These are phyloP conservation scores for Talaromyces sp. DNA, from an alignment of 2,329 filamentous ascomycete genomes.

Conservation along the genomic window DNA sequence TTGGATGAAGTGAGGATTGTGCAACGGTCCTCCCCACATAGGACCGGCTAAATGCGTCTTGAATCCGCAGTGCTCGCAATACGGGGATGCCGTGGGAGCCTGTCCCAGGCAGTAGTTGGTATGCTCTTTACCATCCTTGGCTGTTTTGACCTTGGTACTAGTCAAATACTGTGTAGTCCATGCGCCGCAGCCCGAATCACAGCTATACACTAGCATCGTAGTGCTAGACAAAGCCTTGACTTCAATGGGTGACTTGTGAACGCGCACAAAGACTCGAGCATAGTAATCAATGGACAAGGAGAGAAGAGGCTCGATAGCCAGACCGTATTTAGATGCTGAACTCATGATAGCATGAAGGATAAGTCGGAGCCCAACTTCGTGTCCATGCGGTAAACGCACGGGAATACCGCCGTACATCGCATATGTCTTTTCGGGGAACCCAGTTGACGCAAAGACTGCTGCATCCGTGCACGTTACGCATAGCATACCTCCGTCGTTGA, in stretches of 20 bases:
- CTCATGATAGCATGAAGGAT: slow-evolving; percentile 79
- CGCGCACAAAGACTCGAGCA: slow-evolving; percentile 78
- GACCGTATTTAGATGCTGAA: slow-evolving; percentile 77
- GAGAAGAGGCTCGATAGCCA: slow-evolving; percentile 84
- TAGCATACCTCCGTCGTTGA: slow-evolving; percentile 83
- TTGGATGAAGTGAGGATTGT: slow-evolving; percentile 78
- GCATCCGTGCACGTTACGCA: slow-evolving; percentile 97
- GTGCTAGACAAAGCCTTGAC: slow-evolving; percentile 90
- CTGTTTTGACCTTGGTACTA: slow-evolving; percentile 61
- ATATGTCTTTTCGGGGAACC: slow-evolving; percentile 91
- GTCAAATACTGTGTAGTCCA: slow-evolving; percentile 81
- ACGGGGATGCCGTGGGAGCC: slow-evolving; percentile 62
- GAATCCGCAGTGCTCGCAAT: slow-evolving; percentile 78
- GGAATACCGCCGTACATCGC: slow-evolving; percentile 90
- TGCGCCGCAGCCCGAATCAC: slow-evolving; percentile 84
- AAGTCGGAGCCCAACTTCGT: slow-evolving; percentile 84
- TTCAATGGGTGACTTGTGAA: slow-evolving; percentile 73
- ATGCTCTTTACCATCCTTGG: slow-evolving; percentile 68
- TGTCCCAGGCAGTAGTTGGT: slow-evolving; percentile 76
- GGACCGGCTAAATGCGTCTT: slow-evolving; percentile 87
- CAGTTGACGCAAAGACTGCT: slow-evolving; percentile 88
- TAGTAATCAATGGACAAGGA: slow-evolving; percentile 97
- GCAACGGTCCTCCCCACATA: slow-evolving; percentile 90
- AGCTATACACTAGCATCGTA: slow-evolving; percentile 90
- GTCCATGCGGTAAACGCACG: slow-evolving; percentile 77